A percentile compares a stretch with the other conserved stretches of the same genome.
phyloP scores from a whole-genome alignment of 768 basidiomycete genomes.

The Mycena crocata region DNA sequence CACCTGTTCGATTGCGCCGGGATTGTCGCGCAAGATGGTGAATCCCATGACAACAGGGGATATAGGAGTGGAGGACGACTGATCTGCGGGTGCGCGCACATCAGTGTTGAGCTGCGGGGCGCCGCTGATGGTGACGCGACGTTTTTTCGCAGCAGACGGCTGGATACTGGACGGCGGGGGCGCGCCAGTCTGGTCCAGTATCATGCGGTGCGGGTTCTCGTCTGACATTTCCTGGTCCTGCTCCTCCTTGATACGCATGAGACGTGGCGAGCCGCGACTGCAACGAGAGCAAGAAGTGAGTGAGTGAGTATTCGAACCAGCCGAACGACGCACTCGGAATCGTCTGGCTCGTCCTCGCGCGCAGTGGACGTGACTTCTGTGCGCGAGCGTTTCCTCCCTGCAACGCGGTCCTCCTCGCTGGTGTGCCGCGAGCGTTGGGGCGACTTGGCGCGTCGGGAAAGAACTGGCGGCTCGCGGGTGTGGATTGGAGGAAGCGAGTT shows the following conservation, averaged over 20 bases:
- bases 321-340: constrained; percentile 58
- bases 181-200: constrained; percentile 34
- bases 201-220: constrained; percentile 44
- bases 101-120: constrained; percentile 67
- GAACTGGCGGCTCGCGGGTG: constrained; percentile 47
- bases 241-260: constrained; percentile 73
- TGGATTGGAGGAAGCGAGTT: constrained; percentile 79
- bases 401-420: constrained; percentile 46
- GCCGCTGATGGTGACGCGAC: constrained; percentile 79
- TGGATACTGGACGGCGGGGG: constrained; percentile 56
- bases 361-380: constrained; percentile 49
- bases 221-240: constrained; percentile 62
- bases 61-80: constrained; percentile 64
- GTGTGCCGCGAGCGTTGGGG: constrained; percentile 44
- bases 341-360: constrained; percentile 51
- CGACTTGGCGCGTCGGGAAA: constrained; percentile 49
- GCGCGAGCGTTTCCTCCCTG: constrained; percentile 59
- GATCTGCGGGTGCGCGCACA: constrained; percentile 55
- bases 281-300: constrained; percentile 28
- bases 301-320: neutral
- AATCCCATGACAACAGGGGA: constrained; percentile 77
- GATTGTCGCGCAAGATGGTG: constrained; percentile 68
- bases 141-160: constrained; percentile 67
- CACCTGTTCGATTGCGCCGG: constrained; percentile 68
- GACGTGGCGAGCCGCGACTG: constrained; percentile 57